phyloP scores from a whole-genome alignment of 306 rosid genomes.

The Potentilla sterilis region DNA sequence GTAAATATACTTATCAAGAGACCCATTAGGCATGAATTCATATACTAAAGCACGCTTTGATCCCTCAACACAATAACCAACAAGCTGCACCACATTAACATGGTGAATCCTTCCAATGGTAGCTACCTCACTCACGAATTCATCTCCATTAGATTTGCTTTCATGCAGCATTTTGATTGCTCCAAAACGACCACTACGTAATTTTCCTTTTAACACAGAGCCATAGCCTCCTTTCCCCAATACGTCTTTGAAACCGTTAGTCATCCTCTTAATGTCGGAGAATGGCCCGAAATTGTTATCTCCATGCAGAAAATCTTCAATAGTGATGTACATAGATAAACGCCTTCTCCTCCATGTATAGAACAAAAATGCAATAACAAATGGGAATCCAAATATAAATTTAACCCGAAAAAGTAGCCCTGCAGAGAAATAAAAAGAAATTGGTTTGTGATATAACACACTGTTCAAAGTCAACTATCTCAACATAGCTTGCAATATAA shows the following conservation, averaged over 20 bases:
- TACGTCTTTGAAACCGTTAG: not conserved
- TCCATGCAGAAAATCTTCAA: not conserved
- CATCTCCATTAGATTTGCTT: not conserved
- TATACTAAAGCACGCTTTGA: not conserved
- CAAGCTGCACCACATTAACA: slow-evolving; percentile 5
- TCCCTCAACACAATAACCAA: slow-evolving; percentile 4
- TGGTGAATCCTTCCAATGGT: slow-evolving; percentile 10
- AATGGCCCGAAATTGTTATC: not conserved
- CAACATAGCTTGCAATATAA: no score
- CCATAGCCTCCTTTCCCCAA: slow-evolving; percentile 1
- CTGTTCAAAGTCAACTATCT: no score
- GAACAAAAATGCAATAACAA: not conserved
- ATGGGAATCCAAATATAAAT: not conserved
- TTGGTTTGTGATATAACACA: no score
- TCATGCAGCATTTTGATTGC: not conserved
- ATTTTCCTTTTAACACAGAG: not conserved
- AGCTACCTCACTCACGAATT: not conserved
- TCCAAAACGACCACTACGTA: not conserved
- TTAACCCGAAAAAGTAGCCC: not conserved
- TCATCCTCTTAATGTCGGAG: not conserved
- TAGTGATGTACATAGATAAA: not conserved
- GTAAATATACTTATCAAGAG: slow-evolving; percentile 3
- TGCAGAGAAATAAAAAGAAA: not conserved
- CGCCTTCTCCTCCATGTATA: not conserved
- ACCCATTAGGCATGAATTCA: slow-evolving; percentile 7